Evolutionary conservation across 164 flowering plant genomes (phyloP).

Genomic region (Stephania cephalantha): DNA sequence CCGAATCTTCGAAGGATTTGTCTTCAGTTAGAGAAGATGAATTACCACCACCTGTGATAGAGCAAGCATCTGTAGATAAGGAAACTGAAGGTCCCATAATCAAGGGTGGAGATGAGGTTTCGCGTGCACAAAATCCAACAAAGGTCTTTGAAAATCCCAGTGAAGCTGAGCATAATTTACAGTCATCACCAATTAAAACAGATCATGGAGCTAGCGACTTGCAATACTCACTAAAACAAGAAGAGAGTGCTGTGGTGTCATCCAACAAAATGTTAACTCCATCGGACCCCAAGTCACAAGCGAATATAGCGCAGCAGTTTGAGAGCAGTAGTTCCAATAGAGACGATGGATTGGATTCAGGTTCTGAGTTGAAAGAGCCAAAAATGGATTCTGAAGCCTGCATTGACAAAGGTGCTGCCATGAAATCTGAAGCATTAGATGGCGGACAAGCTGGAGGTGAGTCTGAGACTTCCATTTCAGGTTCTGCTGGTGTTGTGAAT

Average conservation of each 20-base stretch:
- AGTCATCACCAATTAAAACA: conserved; percentile 8
- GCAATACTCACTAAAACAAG: conserved; percentile 13
- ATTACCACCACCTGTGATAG: conserved; percentile 14
- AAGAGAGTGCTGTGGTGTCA: conserved; percentile 23
- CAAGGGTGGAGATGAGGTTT: conserved; percentile 21
- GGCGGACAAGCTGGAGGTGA: conserved; percentile 21
- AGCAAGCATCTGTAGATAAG: conserved; percentile 29
- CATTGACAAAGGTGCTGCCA: conserved; percentile 20
- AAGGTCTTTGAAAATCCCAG: conserved; percentile 13
- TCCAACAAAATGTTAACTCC: conserved; percentile 26
- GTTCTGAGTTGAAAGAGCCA: conserved; percentile 22
- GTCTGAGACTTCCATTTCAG: conserved; percentile 25
- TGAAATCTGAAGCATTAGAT: conserved; percentile 23
- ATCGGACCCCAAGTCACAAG: conserved; percentile 23
- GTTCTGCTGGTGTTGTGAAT: conserved; percentile 19
- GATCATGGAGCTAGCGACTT: conserved; percentile 26
- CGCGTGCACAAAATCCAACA: conserved; percentile 10
- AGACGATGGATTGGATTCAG: conserved; percentile 21
- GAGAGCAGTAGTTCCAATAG: conserved; percentile 5
- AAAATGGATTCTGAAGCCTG: conserved; percentile 23
- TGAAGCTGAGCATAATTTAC: conserved; percentile 28
- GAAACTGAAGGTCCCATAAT: conserved; percentile 23
- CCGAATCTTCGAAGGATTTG: conserved; percentile 22
- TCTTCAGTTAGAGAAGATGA: conserved; percentile 23
- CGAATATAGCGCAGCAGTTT: conserved; percentile 23